Conservation (phyloP, 23 red algal genomes). For the Gracilaria vermiculophylla region DNA sequence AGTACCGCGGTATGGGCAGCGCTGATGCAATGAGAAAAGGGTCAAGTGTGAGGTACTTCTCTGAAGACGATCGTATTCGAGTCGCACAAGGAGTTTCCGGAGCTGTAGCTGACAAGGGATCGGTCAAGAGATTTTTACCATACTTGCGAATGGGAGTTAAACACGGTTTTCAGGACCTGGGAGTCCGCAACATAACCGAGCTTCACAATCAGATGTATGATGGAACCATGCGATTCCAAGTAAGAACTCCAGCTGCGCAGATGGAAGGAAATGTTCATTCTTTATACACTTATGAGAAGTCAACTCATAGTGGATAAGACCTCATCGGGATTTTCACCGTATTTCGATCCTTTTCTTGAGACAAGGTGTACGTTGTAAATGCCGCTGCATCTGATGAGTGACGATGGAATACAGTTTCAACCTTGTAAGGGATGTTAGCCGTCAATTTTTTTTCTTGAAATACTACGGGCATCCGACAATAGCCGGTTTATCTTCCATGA, state of each 20-base stretch:
- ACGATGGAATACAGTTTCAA: too few relatives aligned
- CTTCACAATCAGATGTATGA: constrained; percentile 86
- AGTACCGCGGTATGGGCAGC: constrained; percentile 97
- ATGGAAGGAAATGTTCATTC: constrained; percentile 95
- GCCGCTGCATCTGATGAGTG: too few relatives aligned
- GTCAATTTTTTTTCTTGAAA: too few relatives aligned
- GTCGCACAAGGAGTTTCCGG: constrained; percentile 98
- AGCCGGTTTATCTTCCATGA: too few relatives aligned
- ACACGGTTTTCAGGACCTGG: constrained; percentile 98
- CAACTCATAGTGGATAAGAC: constrained; percentile 33
- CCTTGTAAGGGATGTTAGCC: too few relatives aligned
- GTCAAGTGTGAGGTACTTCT: constrained; percentile 90
- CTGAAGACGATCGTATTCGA: constrained; percentile 85
- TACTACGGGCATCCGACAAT: too few relatives aligned
- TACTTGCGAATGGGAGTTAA: constrained; percentile 89
- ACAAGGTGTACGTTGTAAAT: background rate
- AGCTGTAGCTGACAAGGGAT: constrained; percentile 94
- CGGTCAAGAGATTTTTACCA: constrained; percentile 89
- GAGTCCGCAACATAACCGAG: constrained; percentile 72
- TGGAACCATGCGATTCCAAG: constrained; percentile 85
- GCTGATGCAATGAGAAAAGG: constrained; percentile 97
- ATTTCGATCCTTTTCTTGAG: background rate
- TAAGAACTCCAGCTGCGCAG: constrained; percentile 92
- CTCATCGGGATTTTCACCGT: background rate
- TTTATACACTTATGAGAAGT: constrained; percentile 90